phyloP scores from a whole-genome alignment of 768 basidiomycete genomes.

The Naematelia aurantialba region DNA sequence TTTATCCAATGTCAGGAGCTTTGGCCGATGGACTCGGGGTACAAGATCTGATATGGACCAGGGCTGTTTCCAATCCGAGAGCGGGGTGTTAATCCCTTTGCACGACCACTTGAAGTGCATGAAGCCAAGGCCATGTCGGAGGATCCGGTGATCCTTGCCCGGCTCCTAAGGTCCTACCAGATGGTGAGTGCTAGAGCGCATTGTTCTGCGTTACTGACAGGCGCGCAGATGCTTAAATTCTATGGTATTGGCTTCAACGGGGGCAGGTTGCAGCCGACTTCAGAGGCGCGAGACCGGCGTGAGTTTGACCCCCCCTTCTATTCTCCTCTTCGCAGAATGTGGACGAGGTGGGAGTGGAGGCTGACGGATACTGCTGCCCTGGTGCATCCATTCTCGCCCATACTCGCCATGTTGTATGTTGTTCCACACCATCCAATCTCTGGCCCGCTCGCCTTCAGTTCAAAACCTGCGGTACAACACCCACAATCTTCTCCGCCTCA shows the following conservation, averaged over 20 bases:
- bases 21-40: no score
- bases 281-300: slow-evolving; percentile 24
- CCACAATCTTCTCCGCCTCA: slow-evolving; percentile 47
- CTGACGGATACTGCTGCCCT: no score
- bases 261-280: slow-evolving; percentile 13
- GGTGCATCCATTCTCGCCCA: background rate
- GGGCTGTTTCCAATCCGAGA: slow-evolving; percentile 48
- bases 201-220: slow-evolving; percentile 2
- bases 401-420: no score
- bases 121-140: slow-evolving; percentile 33
- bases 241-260: slow-evolving; percentile 39
- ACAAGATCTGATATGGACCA: background rate
- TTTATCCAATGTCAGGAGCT: background rate
- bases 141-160: slow-evolving; percentile 20
- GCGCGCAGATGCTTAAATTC: slow-evolving; percentile 31
- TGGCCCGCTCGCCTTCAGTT: background rate
- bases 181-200: slow-evolving; percentile 28
- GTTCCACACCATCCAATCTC: no score
- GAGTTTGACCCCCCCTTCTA: slow-evolving; percentile 7
- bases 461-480: slow-evolving; percentile 32
- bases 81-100: slow-evolving; percentile 40
- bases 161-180: slow-evolving; percentile 33
- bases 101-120: slow-evolving; percentile 34
- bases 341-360: no score
- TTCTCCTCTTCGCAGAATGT: no score